Base-by-base conservation (phyloP, 2,329 filamentous ascomycete species). In the Colletotrichum orbiculare region DNA sequence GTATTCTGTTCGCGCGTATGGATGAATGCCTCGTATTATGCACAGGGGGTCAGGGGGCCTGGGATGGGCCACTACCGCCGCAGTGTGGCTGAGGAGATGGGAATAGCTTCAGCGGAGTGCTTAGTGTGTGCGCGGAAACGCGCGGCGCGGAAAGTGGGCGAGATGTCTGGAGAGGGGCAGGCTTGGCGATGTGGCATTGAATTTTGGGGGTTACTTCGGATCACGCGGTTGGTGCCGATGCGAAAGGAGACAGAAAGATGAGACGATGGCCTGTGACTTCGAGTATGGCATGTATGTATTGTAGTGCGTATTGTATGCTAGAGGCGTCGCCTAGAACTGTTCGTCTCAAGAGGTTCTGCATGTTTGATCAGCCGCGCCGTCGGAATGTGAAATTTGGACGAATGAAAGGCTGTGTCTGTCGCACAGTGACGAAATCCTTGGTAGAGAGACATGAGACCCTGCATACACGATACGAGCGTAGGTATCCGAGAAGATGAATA, bases 91-190 rank as follows among this genome's bases (percentile, higher is more conserved):
- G 46, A 37, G 45, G 9, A 34, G 46, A n/a, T 43, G 58, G 58
- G 58, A 65, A 65, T 62, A 65, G 58, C 62, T 52, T 65, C 62
- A 56, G 46, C 34, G 25, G 25, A 25, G 25, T 25, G 25, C 25
- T 25, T 25, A 25, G 25, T 25, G 25, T 25, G 25, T 25, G 25
- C 25, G 25, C 2, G 25, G 25, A 8, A 35, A 34, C 15, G 12
- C 11, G 50, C 33, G 33, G 25, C 33, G n/a, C 61, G 56, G 62
- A 42, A 64, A 61, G 55, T 64, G 48, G 34, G 57, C 35, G 41
- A 38, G 33, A 33, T 8, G 53, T 25, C 25, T 4, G 25, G 25
- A 25, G 17, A 17, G 2, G 2, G 17, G 17, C 17, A 17, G 17
- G 17, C 17, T 17, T 17, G 17, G 25, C 25, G 25, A 25, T 17